Evolutionary conservation across 495 filamentous ascomycete species (phyloP).

Genomic region (Penicillium egyptiacum): DNA sequence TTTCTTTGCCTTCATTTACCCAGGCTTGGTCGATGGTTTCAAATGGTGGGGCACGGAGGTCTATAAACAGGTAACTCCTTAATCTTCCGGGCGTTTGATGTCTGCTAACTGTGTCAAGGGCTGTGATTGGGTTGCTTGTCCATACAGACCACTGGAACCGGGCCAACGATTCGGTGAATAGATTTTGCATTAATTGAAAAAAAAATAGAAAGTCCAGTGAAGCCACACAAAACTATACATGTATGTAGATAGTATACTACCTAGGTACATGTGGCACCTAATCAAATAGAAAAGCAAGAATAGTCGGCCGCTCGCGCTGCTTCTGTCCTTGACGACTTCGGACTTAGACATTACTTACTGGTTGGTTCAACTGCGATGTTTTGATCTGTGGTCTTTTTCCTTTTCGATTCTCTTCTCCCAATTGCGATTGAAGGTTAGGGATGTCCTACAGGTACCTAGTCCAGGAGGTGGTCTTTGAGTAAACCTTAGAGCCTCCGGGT

Average conservation of each 20-base stretch:
- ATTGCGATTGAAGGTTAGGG: too few species aligned
- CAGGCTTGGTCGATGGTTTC: conserved; percentile 29
- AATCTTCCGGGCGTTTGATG: neutral
- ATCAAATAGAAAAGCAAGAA: neutral
- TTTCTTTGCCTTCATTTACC: conserved; percentile 62
- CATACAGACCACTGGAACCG: conserved; percentile 26
- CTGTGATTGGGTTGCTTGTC: conserved; percentile 34
- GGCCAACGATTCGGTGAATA: conserved; percentile 28
- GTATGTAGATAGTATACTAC: neutral
- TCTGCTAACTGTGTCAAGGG: conserved; percentile 16
- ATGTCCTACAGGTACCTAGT: too few species aligned
- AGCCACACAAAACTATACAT: neutral
- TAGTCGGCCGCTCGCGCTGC: neutral
- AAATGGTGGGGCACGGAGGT: conserved; percentile 35
- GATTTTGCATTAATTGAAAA: neutral
- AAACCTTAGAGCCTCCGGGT: neutral
- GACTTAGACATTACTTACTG: neutral
- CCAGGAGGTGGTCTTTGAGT: neutral
- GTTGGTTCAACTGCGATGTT: neutral
- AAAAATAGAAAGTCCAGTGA: neutral
- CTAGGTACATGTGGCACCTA: neutral
- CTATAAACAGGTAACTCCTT: conserved; percentile 26
- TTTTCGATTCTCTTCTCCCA: too few species aligned
- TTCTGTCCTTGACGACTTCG: neutral
- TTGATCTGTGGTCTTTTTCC: too few species aligned